Conservation (phyloP, 169 alveolate genomes). For the Plasmodium knowlesi region DNA sequence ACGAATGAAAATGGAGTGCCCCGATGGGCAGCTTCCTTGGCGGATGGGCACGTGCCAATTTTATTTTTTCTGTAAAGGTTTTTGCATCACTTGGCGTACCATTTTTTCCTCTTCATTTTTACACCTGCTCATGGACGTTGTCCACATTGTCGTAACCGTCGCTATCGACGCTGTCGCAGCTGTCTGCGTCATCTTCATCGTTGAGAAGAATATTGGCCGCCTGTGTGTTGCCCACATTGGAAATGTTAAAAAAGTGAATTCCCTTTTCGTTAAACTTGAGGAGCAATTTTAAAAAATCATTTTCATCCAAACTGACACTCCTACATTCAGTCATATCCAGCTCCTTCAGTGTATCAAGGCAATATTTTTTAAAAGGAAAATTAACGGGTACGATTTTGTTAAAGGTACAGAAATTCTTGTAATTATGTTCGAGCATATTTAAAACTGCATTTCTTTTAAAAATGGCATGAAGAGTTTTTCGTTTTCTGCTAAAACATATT, state of each 20-base stretch:
- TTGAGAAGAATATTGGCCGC: slow-evolving; percentile 14
- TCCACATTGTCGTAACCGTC: background rate
- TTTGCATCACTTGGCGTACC: background rate
- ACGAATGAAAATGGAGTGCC: slow-evolving; percentile 3
- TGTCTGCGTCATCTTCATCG: slow-evolving; percentile 10
- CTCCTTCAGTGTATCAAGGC: slow-evolving; percentile 60
- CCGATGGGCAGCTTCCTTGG: background rate
- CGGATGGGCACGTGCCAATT: background rate
- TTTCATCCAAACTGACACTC: slow-evolving; percentile 89
- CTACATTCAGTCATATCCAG: slow-evolving; percentile 77
- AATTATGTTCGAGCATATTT: slow-evolving; percentile 94
- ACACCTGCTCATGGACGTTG: background rate
- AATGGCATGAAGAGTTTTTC: slow-evolving; percentile 96
- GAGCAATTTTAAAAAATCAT: slow-evolving; percentile 89
- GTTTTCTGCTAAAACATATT: slow-evolving; percentile 96
- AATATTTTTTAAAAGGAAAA: slow-evolving; percentile 71
- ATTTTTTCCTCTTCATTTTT: background rate
- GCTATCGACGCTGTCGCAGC: background rate
- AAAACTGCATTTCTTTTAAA: slow-evolving; percentile 95
- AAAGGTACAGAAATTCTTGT: slow-evolving; percentile 90
- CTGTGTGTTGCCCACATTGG: slow-evolving; percentile 69
- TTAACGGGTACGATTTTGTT: slow-evolving; percentile 81
- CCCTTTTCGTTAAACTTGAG: slow-evolving; percentile 91
- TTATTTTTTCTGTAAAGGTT: background rate
- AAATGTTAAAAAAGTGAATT: slow-evolving; percentile 88